Conservation (phyloP, 495 filamentous ascomycete genomes). For the Podospora conica region DNA sequence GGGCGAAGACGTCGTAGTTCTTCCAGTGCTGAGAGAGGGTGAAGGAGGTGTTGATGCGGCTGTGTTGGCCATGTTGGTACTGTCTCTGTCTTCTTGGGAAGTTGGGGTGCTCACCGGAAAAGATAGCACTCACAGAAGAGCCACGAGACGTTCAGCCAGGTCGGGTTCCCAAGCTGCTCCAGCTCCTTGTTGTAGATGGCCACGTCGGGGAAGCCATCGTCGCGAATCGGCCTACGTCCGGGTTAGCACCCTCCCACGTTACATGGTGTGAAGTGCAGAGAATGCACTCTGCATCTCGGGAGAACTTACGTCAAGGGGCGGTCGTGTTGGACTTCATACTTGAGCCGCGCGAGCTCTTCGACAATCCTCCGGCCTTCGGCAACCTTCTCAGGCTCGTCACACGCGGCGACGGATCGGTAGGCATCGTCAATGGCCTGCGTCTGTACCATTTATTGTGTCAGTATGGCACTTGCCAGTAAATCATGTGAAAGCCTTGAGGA, state of each 20-base stretch:
- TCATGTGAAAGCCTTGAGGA: not conserved
- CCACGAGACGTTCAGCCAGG: conserved; percentile 83
- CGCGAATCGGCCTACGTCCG: conserved; percentile 59
- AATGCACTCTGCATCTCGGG: not conserved
- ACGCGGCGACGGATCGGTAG: conserved; percentile 63
- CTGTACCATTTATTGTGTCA: conserved; percentile 39
- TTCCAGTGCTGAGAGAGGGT: conserved; percentile 80
- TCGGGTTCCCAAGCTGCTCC: conserved; percentile 62
- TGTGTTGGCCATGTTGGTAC: conserved; percentile 31
- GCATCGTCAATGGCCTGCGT: conserved; percentile 93
- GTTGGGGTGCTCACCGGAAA: conserved; percentile 53
- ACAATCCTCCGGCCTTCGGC: conserved; percentile 84
- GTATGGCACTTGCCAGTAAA: not conserved
- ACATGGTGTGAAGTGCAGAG: not conserved
- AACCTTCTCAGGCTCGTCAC: conserved; percentile 54
- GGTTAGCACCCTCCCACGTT: conserved; percentile 3
- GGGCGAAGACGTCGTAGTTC: conserved; percentile 82
- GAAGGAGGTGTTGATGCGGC: conserved; percentile 72
- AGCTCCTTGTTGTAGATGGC: conserved; percentile 81
- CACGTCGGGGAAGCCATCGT: conserved; percentile 76
- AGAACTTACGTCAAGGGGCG: conserved; percentile 65
- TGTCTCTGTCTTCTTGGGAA: too few relatives aligned
- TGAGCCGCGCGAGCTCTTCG: conserved; percentile 70
- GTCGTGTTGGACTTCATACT: conserved; percentile 94
- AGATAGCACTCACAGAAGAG: conserved; percentile 92